Base-by-base conservation (phyloP, 1,284 basidiomycete species). In the Naganishia sp. region DNA sequence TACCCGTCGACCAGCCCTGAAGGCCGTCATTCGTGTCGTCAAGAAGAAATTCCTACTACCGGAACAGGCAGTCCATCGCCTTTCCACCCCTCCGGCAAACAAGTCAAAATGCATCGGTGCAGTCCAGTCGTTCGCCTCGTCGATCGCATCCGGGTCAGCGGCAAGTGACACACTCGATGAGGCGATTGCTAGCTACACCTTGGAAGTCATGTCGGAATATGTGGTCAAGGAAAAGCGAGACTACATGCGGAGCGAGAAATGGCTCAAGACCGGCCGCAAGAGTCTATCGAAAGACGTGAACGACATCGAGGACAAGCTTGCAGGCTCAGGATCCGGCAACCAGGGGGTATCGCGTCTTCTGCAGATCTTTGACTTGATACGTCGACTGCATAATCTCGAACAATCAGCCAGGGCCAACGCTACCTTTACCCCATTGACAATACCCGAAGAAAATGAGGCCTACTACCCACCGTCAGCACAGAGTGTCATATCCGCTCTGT, bases 191-290 rank as follows among this genome's bases (percentile, higher is more conserved):
- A 72, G 67, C 43, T 80, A 75, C 64, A 70, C 76, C 0, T 67
- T 77, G 33, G 79, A 80, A 66, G 69, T 80, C 21, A 50, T 79
- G 11, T 78, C 75, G 5, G 79, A 80, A 65, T 80, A 68, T 46
- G 56, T 78, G 23, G 74, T 74, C 0, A 70, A 78, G 28, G 79
- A 80, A 67, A 80, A 79, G 70, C 72, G 79, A 42, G 79, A 80
- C 42, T 73, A 77, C 65, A 80, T 79, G 74, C 64, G 75, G n/a
- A 77, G 75, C 54, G 71, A 70, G 55, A 78, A 77, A 69, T 80
- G 78, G 78, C 74, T 72, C 25, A 78, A 78, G 57, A 70, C 73
- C 2, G 79, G 79, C 1, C 71, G 77, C 10, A 77, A 78, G 15
- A 71, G 73, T 45, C 68, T 80, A 0, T 68, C 74, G 23, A 77